A percentile compares a stretch with the other conserved stretches of the same genome.
Conservation (phyloP, 345 rosid genomes). For the Citrus sinensis region DVS_A1.0 CM039167.1:9204001-9204500, state of each 20-base stretch:
- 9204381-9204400: slow-evolving; percentile 48
- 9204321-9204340: not conserved
- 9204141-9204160: no score
- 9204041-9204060: no score
- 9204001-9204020: no score
- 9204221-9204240: not conserved
- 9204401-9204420: slow-evolving; percentile 71
- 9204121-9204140: no score
- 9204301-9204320: not conserved
- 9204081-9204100: not conserved
- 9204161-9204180: not conserved
- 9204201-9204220: not conserved
- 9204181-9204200: not conserved
- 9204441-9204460: slow-evolving; percentile 64
- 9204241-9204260: not conserved
- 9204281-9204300: not conserved
- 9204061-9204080: not conserved
- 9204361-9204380: slow-evolving; percentile 54
- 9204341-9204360: not conserved
- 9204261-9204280: not conserved
- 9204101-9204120: no score
- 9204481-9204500: slow-evolving; percentile 72
- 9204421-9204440: slow-evolving; percentile 72
- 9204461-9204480: slow-evolving; percentile 62
- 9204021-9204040: no score